phyloP scores from a whole-genome alignment of 306 rosid genomes.

The Vigna hirtella region DNA sequence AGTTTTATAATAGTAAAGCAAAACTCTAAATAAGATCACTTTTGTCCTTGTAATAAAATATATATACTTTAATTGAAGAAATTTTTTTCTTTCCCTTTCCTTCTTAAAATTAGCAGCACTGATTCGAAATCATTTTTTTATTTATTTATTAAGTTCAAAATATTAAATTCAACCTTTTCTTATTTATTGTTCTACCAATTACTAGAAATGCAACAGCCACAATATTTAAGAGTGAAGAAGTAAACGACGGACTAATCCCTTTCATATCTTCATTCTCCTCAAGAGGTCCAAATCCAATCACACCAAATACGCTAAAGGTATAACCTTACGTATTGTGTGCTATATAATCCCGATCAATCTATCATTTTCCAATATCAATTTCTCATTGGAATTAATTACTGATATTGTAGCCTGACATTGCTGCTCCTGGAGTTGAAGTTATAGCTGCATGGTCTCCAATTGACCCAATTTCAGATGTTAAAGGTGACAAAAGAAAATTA shows the following conservation, averaged over 20 bases:
- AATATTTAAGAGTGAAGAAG: constrained; percentile 45
- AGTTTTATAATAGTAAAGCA: no score
- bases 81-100: no score
- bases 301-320: constrained; percentile 62
- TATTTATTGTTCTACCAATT: not conserved
- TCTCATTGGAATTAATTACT: not conserved
- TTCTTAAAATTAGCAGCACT: no score
- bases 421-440: constrained; percentile 55
- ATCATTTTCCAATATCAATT: not conserved
- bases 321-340: not conserved
- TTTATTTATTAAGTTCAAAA: no score
- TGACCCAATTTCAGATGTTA: not conserved
- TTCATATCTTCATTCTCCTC: constrained; percentile 54
- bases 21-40: no score
- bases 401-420: constrained; percentile 54
- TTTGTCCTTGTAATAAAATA: no score
- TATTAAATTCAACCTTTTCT: not conserved
- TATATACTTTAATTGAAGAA: no score
- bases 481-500: constrained; percentile 37
- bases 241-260: constrained; percentile 44
- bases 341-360: not conserved
- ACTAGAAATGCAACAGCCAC: constrained; percentile 56
- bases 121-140: no score
- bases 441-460: constrained; percentile 55
- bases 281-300: constrained; percentile 62